Evolutionary conservation across 106 monocot genomes (phyloP).

Genomic region (Hemerocallis citrina): DNA sequence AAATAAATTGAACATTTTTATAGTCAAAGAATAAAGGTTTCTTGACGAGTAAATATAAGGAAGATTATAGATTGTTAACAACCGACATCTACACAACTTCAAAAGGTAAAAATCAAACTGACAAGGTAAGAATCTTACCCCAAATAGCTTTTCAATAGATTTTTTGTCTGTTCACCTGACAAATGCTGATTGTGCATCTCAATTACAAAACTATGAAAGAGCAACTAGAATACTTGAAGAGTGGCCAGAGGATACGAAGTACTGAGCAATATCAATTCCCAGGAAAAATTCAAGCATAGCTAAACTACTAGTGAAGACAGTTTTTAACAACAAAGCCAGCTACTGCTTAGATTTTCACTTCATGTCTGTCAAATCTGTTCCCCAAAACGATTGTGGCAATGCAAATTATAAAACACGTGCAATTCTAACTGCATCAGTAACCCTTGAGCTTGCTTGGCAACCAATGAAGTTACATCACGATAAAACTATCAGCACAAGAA

Average conservation of each 20-base stretch:
- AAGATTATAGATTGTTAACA: background rate
- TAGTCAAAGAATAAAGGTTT: background rate
- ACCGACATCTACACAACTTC: too few species aligned
- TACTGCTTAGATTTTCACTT: background rate
- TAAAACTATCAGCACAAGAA: background rate
- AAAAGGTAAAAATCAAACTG: too few species aligned
- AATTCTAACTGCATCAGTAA: background rate
- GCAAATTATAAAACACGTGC: too few species aligned
- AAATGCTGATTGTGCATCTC: conserved; percentile 2
- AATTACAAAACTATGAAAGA: conserved; percentile 3
- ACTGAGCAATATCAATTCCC: background rate
- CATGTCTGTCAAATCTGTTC: background rate
- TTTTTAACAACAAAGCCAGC: background rate
- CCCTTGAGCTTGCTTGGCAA: background rate
- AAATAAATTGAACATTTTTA: too few species aligned
- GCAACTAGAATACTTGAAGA: background rate
- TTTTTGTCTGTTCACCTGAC: too few species aligned
- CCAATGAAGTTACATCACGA: background rate
- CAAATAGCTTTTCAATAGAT: background rate
- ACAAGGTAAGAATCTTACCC: background rate
- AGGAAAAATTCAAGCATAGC: too few species aligned
- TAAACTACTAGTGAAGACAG: background rate
- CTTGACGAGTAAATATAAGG: background rate
- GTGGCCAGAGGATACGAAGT: background rate
- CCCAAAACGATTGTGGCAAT: background rate